Base-by-base conservation (phyloP, 352 stramenopile genomes). In the Globisporangium viniferum region DNA sequence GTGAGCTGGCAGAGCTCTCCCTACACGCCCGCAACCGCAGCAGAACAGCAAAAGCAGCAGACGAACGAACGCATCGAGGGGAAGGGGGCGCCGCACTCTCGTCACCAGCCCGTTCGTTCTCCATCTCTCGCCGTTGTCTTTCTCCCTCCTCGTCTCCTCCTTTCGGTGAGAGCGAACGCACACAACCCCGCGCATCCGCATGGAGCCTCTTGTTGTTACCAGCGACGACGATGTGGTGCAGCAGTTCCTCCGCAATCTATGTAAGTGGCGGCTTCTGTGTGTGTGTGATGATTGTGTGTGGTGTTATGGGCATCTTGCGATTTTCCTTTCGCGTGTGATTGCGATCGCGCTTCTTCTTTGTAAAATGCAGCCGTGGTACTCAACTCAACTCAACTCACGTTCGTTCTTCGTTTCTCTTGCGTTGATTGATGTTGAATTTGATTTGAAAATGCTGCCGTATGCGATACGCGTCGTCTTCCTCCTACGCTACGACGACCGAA, bases 241-340 rank as follows among this genome's bases (percentile, higher is more conserved):
- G 58, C 66, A 66, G 31, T 70, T 70, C 49, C 59, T 70, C 22
- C 57, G 58, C 64, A 61, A 69, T 33, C 65, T 69, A 62, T 74
- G 54, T 77, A 27, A 44, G 53, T 54, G 12, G 10, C 48, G 27
- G 15, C 49, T 61, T 2, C 20, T 35, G n/a, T 14, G 22, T 27
- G 22, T 27, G 8, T 51, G 5, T 48, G 29, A 31, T 31, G 29
- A 5, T 14, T 20, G 15, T 67, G 36, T 54, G 22, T 63, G 31
- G 31, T 33, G 31, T 33, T 33, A 14, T 39, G 1, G 54, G 27
- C 5, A 22, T 53, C 12, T 24, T 53, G 57, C 57, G 35, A 62
- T 44, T 22, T 62, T 41, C 36, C 18, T 53, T 53, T n/a, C 3
- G 15, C 15, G 10, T 15, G 15, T 10, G 15, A 59, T 41, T 27